Evolutionary conservation across 1,284 basidiomycete species (phyloP).

Genomic region (Leccinum subatratum): DNA sequence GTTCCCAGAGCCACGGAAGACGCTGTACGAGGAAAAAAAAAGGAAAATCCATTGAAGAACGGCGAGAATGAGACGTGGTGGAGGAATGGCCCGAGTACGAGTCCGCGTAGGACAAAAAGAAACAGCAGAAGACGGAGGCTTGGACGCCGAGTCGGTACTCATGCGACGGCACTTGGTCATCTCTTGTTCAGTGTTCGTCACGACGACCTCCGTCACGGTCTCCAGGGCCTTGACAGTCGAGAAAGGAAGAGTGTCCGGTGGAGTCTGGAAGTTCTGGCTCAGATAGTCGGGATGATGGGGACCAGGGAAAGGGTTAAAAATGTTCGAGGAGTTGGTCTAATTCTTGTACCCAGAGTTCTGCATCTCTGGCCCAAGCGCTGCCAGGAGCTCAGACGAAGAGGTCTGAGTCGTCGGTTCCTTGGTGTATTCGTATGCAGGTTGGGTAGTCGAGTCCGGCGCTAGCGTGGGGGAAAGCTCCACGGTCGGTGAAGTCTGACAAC

Average conservation of each 20-base stretch:
- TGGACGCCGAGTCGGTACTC: constrained; percentile 67
- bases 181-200: constrained; percentile 30
- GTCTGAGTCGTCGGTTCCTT: too few species aligned
- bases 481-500: too few species aligned
- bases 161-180: constrained; percentile 63
- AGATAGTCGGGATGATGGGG: constrained; percentile 70
- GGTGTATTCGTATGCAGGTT: too few species aligned
- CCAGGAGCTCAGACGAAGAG: too few species aligned
- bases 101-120: too few species aligned
- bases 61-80: constrained; percentile 37
- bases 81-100: constrained; percentile 44
- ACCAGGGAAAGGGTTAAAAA: constrained; percentile 50
- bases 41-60: constrained; percentile 60
- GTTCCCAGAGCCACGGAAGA: constrained; percentile 42
- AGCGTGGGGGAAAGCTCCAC: too few species aligned
- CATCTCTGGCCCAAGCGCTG: constrained; percentile 36
- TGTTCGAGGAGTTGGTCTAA: constrained; percentile 25
- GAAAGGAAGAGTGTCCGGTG: constrained; percentile 49
- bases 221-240: constrained; percentile 40
- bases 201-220: too few species aligned
- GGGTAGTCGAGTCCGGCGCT: too few species aligned
- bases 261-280: constrained; percentile 42
- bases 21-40: constrained; percentile 43
- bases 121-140: constrained; percentile 61
- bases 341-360: constrained; percentile 33